Conservation (phyloP, 2,329 filamentous ascomycete genomes). For the Ceratocystis ficicola region DNA sequence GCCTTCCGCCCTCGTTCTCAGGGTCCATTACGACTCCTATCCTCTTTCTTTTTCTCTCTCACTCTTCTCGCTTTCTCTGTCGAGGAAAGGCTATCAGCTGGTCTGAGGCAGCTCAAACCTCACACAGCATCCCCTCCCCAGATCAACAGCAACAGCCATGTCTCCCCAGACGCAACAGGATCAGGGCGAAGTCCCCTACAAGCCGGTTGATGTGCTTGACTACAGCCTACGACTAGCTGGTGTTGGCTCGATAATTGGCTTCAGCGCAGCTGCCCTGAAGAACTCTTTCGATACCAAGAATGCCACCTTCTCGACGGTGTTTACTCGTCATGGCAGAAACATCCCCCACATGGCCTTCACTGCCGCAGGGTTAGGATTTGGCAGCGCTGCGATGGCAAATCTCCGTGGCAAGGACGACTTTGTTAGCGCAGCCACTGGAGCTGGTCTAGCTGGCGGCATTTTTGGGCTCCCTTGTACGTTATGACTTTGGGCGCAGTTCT, state of each 20-base stretch:
- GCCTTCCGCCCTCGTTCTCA: constrained; percentile 4
- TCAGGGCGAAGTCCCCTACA: constrained; percentile 36
- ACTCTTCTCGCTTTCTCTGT: constrained; percentile 8
- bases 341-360: constrained; percentile 38
- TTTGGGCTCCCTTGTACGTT: constrained; percentile 59
- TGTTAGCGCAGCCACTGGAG: constrained; percentile 61
- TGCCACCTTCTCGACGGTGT: constrained; percentile 65
- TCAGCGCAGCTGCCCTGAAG: constrained; percentile 65
- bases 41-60: background rate
- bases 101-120: constrained; percentile 17
- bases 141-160: constrained; percentile 14
- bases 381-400: constrained; percentile 65
- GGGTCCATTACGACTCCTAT: too few species aligned
- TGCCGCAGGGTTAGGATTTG: constrained; percentile 67
- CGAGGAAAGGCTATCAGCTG: constrained; percentile 21
- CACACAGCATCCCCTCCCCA: background rate
- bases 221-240: constrained; percentile 51
- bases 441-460: constrained; percentile 62
- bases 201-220: constrained; percentile 62
- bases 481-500: too few species aligned
- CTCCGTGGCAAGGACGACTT: constrained; percentile 72
- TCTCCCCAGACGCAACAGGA: constrained; percentile 13
- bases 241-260: constrained; percentile 54
- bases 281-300: constrained; percentile 79
- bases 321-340: constrained; percentile 65